phyloP scores from a whole-genome alignment of 2,329 filamentous ascomycete species.

The Alternaria consortialis region DNA sequence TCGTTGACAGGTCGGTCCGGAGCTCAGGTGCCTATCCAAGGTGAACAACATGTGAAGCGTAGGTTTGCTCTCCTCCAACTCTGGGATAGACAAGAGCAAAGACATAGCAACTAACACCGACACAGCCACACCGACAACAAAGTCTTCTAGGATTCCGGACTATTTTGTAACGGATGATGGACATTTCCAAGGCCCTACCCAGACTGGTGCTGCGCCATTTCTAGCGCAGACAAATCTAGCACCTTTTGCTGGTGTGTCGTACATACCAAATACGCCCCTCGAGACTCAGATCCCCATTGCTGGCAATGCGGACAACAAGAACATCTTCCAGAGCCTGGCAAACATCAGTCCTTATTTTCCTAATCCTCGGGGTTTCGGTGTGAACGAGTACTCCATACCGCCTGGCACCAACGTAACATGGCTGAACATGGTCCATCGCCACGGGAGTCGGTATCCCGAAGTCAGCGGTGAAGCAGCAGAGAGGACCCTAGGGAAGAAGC shows the following conservation, averaged over 20 bases:
- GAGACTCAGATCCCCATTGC: constrained; percentile 75
- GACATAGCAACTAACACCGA: constrained; percentile 12
- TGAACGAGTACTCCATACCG: constrained; percentile 74
- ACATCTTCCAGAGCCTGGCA: constrained; percentile 76
- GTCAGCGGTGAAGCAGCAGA: constrained; percentile 67
- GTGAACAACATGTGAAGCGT: constrained; percentile 28
- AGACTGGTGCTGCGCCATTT: constrained; percentile 75
- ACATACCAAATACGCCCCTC: constrained; percentile 73
- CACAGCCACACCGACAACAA: constrained; percentile 32
- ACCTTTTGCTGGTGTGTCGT: constrained; percentile 67
- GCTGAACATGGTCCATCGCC: constrained; percentile 76
- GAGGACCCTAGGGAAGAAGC: constrained; percentile 62
- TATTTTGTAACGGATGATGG: constrained; percentile 47
- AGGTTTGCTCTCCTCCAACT: constrained; percentile 20
- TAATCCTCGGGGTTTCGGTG: constrained; percentile 74
- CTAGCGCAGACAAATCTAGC: constrained; percentile 75
- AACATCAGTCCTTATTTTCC: constrained; percentile 75
- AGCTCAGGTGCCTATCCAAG: constrained; percentile 28
- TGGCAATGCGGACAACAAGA: constrained; percentile 66
- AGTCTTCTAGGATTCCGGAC: constrained; percentile 38
- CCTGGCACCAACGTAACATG: constrained; percentile 73
- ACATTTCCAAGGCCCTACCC: constrained; percentile 65
- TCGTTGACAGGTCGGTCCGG: constrained; percentile 13
- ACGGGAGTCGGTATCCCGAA: constrained; percentile 75
- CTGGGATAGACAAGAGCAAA: not conserved